Percentiles rank a stretch among this genome's conserved stretches.
These are phyloP conservation scores for Nephelium lappaceum DNA, from an alignment of 345 rosid genomes.

Conservation along the genomic window DNA sequence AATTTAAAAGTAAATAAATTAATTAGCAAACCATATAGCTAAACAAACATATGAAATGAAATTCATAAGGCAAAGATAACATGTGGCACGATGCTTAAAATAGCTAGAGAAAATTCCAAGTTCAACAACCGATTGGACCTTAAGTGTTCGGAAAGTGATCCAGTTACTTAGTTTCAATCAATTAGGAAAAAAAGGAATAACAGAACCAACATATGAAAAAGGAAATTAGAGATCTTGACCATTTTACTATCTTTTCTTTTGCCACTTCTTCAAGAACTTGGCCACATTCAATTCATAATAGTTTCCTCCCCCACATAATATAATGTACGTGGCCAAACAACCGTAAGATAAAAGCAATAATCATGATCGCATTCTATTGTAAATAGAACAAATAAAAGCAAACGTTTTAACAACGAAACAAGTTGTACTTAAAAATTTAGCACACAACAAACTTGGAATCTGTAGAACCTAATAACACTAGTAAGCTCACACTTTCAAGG, in stretches of 20 bases:
- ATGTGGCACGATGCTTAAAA: not conserved
- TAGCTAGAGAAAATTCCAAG: not conserved
- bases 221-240: not conserved
- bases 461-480: not conserved
- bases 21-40: not conserved
- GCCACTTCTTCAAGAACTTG: not conserved
- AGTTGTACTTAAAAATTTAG: not conserved
- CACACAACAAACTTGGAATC: not conserved
- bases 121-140: not conserved
- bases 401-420: not conserved
- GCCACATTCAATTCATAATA: not conserved
- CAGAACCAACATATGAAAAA: conserved; percentile 1
- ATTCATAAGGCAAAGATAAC: not conserved
- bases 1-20: not conserved
- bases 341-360: not conserved
- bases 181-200: not conserved
- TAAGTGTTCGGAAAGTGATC: not conserved
- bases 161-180: not conserved
- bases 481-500: not conserved
- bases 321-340: not conserved
- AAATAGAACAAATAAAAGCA: not conserved
- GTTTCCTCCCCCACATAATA: not conserved
- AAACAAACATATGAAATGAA: not conserved
- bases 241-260: not conserved
- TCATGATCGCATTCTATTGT: not conserved